Conservation (phyloP, 129 eudicot genomes). For the Helianthus annuus region DNA sequence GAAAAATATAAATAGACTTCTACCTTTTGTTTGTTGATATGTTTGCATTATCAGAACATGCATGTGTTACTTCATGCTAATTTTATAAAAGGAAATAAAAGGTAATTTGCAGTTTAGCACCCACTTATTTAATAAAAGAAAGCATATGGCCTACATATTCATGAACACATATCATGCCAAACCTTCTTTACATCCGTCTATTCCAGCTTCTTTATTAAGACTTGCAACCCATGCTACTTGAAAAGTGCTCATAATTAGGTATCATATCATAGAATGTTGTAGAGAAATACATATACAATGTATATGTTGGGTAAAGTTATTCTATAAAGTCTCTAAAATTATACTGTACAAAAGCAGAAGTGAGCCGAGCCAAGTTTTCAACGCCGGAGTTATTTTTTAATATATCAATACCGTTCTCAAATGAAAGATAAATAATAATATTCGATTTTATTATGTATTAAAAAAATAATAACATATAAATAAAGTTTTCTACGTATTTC, state of each 20-base stretch:
- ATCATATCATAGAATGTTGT: conserved; percentile 8
- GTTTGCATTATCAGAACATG: too few species aligned
- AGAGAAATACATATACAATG: background rate
- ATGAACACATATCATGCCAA: background rate
- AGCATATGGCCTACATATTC: conserved; percentile 10
- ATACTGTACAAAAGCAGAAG: too few species aligned
- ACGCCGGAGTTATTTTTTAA: too few species aligned
- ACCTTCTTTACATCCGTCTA: background rate
- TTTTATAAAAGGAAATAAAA: background rate
- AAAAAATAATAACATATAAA: too few species aligned
- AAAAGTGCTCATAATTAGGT: conserved; percentile 20
- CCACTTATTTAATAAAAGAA: background rate
- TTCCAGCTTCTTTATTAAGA: background rate
- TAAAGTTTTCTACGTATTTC: too few species aligned
- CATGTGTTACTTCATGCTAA: background rate
- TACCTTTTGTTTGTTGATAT: too few species aligned
- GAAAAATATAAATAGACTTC: too few species aligned
- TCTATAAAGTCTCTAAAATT: too few species aligned
- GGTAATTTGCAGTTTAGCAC: background rate
- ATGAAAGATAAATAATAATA: too few species aligned
- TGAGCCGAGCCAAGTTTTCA: too few species aligned
- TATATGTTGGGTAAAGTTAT: background rate
- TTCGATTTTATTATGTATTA: too few species aligned
- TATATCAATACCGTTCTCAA: too few species aligned
- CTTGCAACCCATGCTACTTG: conserved; percentile 41